Evolutionary conservation across 306 rosid species (phyloP), one percentile per base, ranked within the genome.

Genomic region (Glycine latifolia): DNA sequence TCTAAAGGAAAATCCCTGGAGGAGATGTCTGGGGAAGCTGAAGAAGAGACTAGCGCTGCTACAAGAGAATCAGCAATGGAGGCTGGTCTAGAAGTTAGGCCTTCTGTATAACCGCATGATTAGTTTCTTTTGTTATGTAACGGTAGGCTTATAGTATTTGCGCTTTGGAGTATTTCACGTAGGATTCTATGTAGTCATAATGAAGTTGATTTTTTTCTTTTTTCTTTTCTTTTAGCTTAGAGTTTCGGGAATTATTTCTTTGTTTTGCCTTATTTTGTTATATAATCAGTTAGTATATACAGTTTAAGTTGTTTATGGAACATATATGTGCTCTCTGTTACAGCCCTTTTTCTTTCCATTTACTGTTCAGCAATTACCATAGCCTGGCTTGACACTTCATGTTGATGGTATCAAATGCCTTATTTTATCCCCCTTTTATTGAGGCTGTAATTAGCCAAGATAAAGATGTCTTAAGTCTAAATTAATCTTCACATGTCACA

Each of bases 1-100:
- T 79, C 98, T 0, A 94, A 89, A 12, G 98, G 98, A 31, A 92
- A 81, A 70, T 94, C 98, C 7, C 33, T 94, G 41, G 98, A 94
- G 82, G 97, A 92, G 15, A 81, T 90, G 77, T 92, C 96, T 2
- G 97, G 97, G 50, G 97, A 92, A 87, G 90, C 80, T 39, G 89
- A 87, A 65, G 87, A 84, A 59, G 90, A 91, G 67, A 55, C 7
- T 12, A 73, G 20, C 20, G 35, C 44, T 15, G 31, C 31, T 26
- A 14, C 75, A 33, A 35, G 76, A 71, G 91, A 81, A 37, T 67
- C 84, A 56, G 62, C 15, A 60, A 71, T 60, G 68, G 75, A 79
- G 20, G 59, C 67, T 49, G 87, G 81, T 71, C 8, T 46, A 79
- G 35, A 75, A 47, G 66, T 80, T 55, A 76, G 78, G 84, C 74